A percentile compares a stretch with the other conserved stretches of the same genome.
Evolutionary conservation across 163 green algal species (phyloP).

Genomic region (Trebouxiophyceae sp.): DNA sequence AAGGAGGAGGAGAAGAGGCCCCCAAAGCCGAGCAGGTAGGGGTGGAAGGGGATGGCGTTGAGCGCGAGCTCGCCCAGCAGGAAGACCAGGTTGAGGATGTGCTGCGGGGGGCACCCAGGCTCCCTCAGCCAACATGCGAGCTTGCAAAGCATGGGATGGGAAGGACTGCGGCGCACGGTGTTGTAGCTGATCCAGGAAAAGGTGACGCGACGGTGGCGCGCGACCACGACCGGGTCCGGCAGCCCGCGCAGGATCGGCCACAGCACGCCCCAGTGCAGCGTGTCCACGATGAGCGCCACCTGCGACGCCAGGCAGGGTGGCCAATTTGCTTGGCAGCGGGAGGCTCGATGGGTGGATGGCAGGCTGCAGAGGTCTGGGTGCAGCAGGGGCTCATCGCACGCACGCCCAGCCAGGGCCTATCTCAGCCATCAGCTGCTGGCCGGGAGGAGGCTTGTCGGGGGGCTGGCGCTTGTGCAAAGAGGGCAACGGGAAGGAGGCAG

Average conservation of each 20-base stretch:
- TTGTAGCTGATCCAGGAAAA: slow-evolving; percentile 1
- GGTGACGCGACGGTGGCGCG: too few relatives aligned
- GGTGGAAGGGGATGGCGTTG: slow-evolving; percentile 4
- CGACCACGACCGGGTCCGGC: not conserved
- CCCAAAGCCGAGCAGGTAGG: slow-evolving; percentile 3
- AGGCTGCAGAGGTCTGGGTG: too few relatives aligned
- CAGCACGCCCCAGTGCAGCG: not conserved
- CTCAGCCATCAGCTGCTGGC: too few relatives aligned
- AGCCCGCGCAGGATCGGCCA: not conserved
- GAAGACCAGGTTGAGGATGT: slow-evolving; percentile 1
- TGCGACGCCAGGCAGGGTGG: too few relatives aligned
- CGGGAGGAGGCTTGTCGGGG: too few relatives aligned
- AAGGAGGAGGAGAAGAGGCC: slow-evolving; percentile 1
- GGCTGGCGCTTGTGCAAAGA: too few relatives aligned
- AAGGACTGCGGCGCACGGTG: not conserved
- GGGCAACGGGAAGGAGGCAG: too few relatives aligned
- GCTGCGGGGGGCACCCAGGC: not conserved
- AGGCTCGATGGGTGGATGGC: too few relatives aligned
- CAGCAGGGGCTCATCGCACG: too few relatives aligned
- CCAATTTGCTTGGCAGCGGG: too few relatives aligned
- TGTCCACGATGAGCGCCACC: not conserved
- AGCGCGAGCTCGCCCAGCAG: not conserved
- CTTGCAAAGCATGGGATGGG: not conserved
- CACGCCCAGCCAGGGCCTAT: too few relatives aligned
- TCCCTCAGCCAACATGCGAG: not conserved